These are phyloP conservation scores for Ulota crispa DNA, from an alignment of 225 moss, liverwort and hornwort species.

Conservation along the genomic window DNA sequence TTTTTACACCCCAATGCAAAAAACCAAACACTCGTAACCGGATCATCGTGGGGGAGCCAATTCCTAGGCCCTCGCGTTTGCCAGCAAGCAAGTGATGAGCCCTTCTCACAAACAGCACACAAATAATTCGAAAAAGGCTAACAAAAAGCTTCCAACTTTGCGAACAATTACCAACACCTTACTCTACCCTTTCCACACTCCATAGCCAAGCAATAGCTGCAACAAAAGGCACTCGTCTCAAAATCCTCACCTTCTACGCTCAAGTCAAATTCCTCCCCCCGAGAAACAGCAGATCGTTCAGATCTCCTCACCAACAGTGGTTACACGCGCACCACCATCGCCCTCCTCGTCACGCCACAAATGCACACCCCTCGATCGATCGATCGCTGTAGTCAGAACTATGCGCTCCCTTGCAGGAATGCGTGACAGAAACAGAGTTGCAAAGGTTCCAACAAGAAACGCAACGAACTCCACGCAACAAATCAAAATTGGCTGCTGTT, in stretches of 20 bases:
- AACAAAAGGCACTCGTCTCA: neutral
- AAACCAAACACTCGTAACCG: neutral
- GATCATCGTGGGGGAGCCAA: neutral
- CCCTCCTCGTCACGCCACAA: neutral
- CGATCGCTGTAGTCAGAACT: neutral
- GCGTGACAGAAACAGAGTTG: neutral
- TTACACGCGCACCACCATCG: conserved; percentile 7
- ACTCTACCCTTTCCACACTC: neutral
- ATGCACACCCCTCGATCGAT: neutral
- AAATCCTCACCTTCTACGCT: neutral
- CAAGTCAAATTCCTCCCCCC: neutral
- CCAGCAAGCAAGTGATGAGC: neutral
- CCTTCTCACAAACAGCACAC: neutral
- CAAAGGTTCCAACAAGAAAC: neutral
- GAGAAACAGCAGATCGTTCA: conserved; percentile 3
- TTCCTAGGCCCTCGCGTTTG: neutral
- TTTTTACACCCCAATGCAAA: conserved; percentile 22
- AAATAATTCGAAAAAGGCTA: neutral
- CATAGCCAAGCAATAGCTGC: conserved; percentile 1
- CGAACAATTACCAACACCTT: neutral
- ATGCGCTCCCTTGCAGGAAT: neutral
- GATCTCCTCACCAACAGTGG: conserved; percentile 31
- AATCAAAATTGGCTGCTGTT: conserved; percentile 1
- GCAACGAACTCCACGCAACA: neutral
- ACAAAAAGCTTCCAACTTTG: neutral